Evolutionary conservation across 495 filamentous ascomycete genomes (phyloP), one percentile per base, ranked within the genome.

Genomic region (Neurospora sublineolata): DNA sequence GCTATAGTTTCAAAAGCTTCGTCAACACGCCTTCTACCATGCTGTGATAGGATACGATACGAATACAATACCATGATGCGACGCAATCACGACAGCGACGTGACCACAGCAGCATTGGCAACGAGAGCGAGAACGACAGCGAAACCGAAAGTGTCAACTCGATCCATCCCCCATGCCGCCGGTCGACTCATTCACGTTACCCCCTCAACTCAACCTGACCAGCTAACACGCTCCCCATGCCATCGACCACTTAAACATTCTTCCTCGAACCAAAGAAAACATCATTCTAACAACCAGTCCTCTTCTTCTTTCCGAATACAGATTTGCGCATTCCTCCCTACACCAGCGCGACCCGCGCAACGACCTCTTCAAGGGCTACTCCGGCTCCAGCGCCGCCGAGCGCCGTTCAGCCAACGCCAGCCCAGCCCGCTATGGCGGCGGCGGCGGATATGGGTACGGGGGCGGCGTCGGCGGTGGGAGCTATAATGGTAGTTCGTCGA

Each of bases 281-380:
- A 83, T 89, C 90, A 16, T 60, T 33, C 52, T 69, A 38, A 69
- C 36, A 72, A 72, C 70, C 68, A 72, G 69, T 42, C 44, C 6
- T 16, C 20, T 14, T 41, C 9, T 33, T 27, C 37, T 20, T 23
- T 37, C 8, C 8, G 37, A 20, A 20, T 69, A 30, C 72, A 90
- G 89, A 83, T 90, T 91, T 74, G 82, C 84, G 67, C 80, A 86
- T 72, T 89, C 87, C 67, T 81, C 82, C 74, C 88, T 91, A 75
- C 90, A 92, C 81, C 91, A 94, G 79, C 93, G 93, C 76, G 93
- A 97, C 82, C 90, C 93, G 70, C 93, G 94, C 81, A 89, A 87
- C 75, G 89, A 92, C 74, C 92, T 98, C 78, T 97, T 98, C 86
- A 91, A 92, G 75, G 87, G 88, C 77, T 97, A 97, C 82, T 87